Evolutionary conservation across 2,329 filamentous ascomycete genomes (phyloP).

Genomic region (Ophiostoma sp.): DNA sequence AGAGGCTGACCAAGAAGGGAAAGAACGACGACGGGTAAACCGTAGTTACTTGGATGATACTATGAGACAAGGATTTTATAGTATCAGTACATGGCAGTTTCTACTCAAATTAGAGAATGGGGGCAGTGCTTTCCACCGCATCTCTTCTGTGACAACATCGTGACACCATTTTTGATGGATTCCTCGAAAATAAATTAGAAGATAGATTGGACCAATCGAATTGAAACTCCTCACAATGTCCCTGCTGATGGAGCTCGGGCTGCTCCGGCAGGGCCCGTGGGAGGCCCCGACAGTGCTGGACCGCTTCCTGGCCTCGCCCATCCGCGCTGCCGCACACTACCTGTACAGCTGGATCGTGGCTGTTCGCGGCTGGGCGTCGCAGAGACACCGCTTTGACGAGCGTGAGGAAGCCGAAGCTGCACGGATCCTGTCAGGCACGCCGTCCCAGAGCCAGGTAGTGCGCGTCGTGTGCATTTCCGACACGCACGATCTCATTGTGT

Average conservation of each 20-base stretch:
- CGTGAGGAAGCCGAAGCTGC: constrained; percentile 28
- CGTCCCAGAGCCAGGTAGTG: constrained; percentile 44
- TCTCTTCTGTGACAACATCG: not conserved
- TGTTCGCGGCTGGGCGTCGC: constrained; percentile 45
- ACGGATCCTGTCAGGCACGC: too few species aligned
- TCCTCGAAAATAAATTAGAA: not conserved
- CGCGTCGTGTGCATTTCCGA: constrained; percentile 85
- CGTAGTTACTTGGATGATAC: not conserved
- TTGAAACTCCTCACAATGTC: not conserved
- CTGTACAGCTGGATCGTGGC: constrained; percentile 60
- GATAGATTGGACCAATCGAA: not conserved
- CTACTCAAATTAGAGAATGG: not conserved
- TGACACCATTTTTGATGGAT: not conserved
- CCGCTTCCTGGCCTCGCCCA: constrained; percentile 61
- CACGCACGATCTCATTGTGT: constrained; percentile 64
- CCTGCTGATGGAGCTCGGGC: constrained; percentile 23
- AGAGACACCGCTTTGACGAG: constrained; percentile 3
- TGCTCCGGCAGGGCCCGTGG: constrained; percentile 26
- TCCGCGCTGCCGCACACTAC: constrained; percentile 57
- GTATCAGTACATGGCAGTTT: not conserved
- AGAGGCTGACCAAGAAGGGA: not conserved
- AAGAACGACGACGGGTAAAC: not conserved
- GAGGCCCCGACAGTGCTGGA: constrained; percentile 49
- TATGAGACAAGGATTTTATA: not conserved
- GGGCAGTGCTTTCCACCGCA: not conserved